Percentiles rank a stretch among this genome's conserved stretches.
Conservation (phyloP, 208 protist genomes). For the Leishmania amazonensis region DNA sequence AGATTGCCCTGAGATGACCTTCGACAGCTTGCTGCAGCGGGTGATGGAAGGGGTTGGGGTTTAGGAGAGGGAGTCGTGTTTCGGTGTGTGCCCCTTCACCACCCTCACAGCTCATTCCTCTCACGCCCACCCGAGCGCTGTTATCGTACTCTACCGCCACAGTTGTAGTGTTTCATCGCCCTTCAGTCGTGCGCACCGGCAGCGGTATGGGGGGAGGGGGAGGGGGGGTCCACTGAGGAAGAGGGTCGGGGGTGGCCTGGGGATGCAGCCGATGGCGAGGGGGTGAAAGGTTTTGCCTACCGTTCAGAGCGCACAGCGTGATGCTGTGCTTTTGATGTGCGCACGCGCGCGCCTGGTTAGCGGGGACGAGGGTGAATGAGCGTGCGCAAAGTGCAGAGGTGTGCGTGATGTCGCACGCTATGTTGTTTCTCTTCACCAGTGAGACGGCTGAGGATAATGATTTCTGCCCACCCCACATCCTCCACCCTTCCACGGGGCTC, state of each 20-base stretch:
- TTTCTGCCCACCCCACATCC: neutral
- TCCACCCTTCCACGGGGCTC: neutral
- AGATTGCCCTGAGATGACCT: constrained; percentile 58
- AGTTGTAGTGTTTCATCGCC: neutral
- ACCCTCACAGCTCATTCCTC: neutral
- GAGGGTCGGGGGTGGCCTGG: neutral
- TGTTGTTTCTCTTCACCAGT: neutral
- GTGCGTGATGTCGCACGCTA: neutral
- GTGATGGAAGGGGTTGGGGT: constrained; percentile 60
- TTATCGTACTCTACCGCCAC: neutral
- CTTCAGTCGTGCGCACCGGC: neutral
- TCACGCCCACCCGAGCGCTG: neutral
- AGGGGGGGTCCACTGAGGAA: neutral
- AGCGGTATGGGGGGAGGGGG: neutral
- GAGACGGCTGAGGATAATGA: neutral
- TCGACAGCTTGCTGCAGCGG: constrained; percentile 55
- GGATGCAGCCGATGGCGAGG: neutral
- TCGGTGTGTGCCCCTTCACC: no score
- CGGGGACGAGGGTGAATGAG: neutral
- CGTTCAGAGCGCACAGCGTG: neutral
- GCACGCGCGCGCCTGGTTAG: neutral
- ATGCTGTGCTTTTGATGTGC: neutral
- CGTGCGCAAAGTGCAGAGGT: neutral
- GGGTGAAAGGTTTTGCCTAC: neutral
- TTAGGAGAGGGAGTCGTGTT: neutral